These are phyloP conservation scores for Cyclotella choctawhatcheeana DNA, from an alignment of 108 stramenopile genomes.

Conservation along the genomic window DNA sequence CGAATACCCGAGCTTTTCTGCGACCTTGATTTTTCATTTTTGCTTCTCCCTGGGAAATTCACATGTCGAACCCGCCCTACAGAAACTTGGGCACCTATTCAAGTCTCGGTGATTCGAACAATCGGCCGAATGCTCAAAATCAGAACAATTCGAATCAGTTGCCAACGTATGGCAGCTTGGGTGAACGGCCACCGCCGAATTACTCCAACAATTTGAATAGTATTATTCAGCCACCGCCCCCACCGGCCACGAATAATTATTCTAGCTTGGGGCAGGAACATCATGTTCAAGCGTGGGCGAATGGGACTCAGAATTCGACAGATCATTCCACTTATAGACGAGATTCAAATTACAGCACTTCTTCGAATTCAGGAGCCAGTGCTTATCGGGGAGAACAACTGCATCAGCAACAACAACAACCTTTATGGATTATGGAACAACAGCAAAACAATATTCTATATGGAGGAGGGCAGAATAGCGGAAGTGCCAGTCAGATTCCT, in stretches of 20 bases:
- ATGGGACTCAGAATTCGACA: too few relatives aligned
- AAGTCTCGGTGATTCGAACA: not conserved
- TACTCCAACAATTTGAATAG: not conserved
- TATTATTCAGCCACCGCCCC: not conserved
- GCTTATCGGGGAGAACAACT: not conserved
- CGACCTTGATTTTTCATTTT: too few relatives aligned
- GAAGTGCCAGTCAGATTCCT: not conserved
- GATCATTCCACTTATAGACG: not conserved
- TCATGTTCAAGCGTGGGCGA: not conserved
- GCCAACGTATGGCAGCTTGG: too few relatives aligned
- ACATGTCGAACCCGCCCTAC: not conserved
- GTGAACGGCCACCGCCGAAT: not conserved
- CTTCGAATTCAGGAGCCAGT: not conserved
- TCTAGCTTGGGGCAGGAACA: not conserved
- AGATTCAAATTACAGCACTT: not conserved
- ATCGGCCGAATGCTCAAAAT: not conserved
- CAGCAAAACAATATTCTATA: not conserved
- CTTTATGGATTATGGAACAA: not conserved
- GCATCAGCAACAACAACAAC: not conserved
- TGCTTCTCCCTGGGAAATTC: too few relatives aligned
- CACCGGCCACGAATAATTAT: not conserved
- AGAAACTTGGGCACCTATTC: constrained; percentile 1
- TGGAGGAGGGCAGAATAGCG: not conserved
- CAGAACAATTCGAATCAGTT: not conserved
- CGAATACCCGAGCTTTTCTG: too few relatives aligned